phyloP scores from a whole-genome alignment of 345 rosid species.

The Populus ilicifolia region DNA sequence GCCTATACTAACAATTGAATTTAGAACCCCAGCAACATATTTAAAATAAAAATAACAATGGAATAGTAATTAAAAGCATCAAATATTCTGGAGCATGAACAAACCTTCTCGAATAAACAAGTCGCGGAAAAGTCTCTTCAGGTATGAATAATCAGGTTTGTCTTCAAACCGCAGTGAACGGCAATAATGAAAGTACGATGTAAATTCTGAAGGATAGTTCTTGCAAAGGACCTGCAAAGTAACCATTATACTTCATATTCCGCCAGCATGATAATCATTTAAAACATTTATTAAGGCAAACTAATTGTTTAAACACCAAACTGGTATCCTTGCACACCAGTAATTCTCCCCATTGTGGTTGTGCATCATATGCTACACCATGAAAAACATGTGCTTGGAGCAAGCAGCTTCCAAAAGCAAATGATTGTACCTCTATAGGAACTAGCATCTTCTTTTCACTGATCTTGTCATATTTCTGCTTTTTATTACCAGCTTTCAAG shows the following conservation, averaged over 20 bases:
- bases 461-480: slow-evolving; percentile 95
- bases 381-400: neutral
- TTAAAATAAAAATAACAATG: neutral
- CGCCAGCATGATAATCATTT: neutral
- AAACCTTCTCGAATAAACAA: slow-evolving; percentile 90
- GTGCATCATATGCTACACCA: neutral
- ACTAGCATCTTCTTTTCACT: slow-evolving; percentile 92
- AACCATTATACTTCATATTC: neutral
- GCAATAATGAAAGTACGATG: slow-evolving; percentile 90
- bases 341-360: neutral
- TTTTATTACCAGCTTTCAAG: slow-evolving; percentile 85
- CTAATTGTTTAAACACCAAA: neutral
- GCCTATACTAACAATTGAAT: neutral
- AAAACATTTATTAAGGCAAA: neutral
- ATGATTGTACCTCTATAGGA: slow-evolving; percentile 67
- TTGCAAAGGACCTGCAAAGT: slow-evolving; percentile 73
- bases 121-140: slow-evolving; percentile 88
- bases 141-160: slow-evolving; percentile 90
- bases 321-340: neutral
- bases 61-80: neutral
- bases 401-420: neutral
- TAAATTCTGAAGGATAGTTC: slow-evolving; percentile 77
- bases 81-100: neutral
- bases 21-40: neutral
- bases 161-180: slow-evolving; percentile 92